Base-by-base conservation (phyloP, 202 grass and related monocot species). In the Dendrocalamus latiflorus region DNA sequence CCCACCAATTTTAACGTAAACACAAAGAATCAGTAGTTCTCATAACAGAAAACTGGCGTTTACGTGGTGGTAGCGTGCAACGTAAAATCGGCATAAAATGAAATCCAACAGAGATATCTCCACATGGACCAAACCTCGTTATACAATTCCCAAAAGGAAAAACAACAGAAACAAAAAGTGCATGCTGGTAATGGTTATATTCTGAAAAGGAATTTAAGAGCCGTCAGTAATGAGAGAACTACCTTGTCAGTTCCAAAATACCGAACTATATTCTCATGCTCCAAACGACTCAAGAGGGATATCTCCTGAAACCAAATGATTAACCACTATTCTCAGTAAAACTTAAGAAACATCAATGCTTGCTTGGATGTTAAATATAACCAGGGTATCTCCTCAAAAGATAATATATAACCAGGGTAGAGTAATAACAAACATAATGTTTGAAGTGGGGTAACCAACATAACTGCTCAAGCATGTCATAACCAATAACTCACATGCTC, bases 201-300 rank as follows among this genome's bases (percentile, higher is more conserved):
- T 83, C 51, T 50, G 33, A 36, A n/a, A 84, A 80, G 21, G 2
- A 63, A 81, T 57, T 69, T 75, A 42, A 64, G 48, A 84, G 26
- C 22, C 54, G 45, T 18, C 60, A 70, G 28, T 57, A 45, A 84
- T 50, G 64, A 79, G 56, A 28, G 21, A 77, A 86, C 16, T 90
- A 98, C 95, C 95, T 88, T 88, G 28, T 95, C 85, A 41, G 95
- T 93, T 87, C 92, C 92, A 79, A 88, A 98, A 73, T 98, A 98
- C 76, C 84, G 95, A 81, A 95, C 93, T 85, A 98, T 98, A 76
- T 95, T 98, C 56, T 93, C 89, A 78, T 98, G 95, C 42, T 98
- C 87, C 79, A 98, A 82, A 74, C 93, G 89, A 85, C 95, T 95
- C 74, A 98, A 87, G 24, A 98, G 89, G 7, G 91, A 84, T 30